These are phyloP conservation scores for Talaromyces sp. DNA, from an alignment of 2,329 filamentous ascomycete genomes.

Conservation along the genomic window DNA sequence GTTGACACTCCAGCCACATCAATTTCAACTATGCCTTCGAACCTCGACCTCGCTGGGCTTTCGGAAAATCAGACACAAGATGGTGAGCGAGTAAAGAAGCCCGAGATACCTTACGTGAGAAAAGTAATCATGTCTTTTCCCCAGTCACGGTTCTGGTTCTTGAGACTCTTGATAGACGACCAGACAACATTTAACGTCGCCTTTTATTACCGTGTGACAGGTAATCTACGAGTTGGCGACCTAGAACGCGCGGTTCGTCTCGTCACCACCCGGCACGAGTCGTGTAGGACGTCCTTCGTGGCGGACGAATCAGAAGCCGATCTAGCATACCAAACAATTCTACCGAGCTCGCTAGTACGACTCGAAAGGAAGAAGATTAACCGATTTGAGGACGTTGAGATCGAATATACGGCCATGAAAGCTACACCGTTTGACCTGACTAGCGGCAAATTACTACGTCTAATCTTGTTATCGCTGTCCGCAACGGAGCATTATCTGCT, in stretches of 20 bases:
- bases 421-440: conserved; percentile 37
- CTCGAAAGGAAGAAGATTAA: conserved; percentile 27
- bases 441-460: conserved; percentile 21
- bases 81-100: not conserved
- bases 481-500: conserved; percentile 37
- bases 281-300: conserved; percentile 26
- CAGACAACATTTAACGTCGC: conserved; percentile 37
- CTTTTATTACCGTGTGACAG: conserved; percentile 26
- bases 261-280: conserved; percentile 28
- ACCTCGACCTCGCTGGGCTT: not conserved
- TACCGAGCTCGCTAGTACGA: conserved; percentile 22
- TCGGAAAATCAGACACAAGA: not conserved
- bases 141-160: conserved; percentile 43
- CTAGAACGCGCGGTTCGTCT: conserved; percentile 30
- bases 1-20: not conserved
- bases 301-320: conserved; percentile 18
- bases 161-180: conserved; percentile 20
- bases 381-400: conserved; percentile 22
- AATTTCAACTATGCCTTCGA: not conserved
- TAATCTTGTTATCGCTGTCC: conserved; percentile 39
- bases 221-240: conserved; percentile 26
- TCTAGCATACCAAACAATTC: conserved; percentile 24
- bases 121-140: conserved; percentile 29
- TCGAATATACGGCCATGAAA: conserved; percentile 24
- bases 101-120: not conserved